phyloP scores from a whole-genome alignment of 148 eudicot genomes.

The Chenopodium formosanum region DNA sequence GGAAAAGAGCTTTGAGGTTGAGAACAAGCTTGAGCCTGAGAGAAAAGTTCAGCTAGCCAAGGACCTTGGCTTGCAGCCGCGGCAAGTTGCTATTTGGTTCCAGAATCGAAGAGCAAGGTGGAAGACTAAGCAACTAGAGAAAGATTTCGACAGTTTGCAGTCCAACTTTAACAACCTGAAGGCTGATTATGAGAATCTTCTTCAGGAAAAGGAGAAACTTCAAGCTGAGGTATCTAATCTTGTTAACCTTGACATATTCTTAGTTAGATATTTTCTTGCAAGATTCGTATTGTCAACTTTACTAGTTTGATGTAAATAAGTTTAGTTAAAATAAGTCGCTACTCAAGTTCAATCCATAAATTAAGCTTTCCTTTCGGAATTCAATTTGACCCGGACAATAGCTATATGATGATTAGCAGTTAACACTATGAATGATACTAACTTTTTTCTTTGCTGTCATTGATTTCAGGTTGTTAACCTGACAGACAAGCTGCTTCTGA shows the following conservation, averaged over 20 bases:
- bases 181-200: conserved; percentile 58
- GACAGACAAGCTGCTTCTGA: conserved; percentile 45
- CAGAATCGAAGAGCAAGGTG: conserved; percentile 89
- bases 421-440: not conserved
- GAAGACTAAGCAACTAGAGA: conserved; percentile 79
- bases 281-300: not conserved
- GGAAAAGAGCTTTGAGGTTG: conserved; percentile 72
- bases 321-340: not conserved
- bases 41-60: conserved; percentile 82
- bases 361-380: not conserved
- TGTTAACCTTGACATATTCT: not conserved
- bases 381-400: not conserved
- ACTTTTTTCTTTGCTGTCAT: not conserved
- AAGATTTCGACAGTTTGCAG: conserved; percentile 63
- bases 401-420: not conserved
- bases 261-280: not conserved
- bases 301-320: not conserved
- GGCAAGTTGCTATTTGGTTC: conserved; percentile 93
- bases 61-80: conserved; percentile 82
- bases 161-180: conserved; percentile 55
- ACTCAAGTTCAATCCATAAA: not conserved
- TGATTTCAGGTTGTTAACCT: conserved; percentile 49
- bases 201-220: conserved; percentile 67
- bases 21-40: conserved; percentile 89
- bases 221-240: conserved; percentile 54